Conservation (phyloP, 1,284 basidiomycete species). For the Sporisorium reilianum region DNA sequence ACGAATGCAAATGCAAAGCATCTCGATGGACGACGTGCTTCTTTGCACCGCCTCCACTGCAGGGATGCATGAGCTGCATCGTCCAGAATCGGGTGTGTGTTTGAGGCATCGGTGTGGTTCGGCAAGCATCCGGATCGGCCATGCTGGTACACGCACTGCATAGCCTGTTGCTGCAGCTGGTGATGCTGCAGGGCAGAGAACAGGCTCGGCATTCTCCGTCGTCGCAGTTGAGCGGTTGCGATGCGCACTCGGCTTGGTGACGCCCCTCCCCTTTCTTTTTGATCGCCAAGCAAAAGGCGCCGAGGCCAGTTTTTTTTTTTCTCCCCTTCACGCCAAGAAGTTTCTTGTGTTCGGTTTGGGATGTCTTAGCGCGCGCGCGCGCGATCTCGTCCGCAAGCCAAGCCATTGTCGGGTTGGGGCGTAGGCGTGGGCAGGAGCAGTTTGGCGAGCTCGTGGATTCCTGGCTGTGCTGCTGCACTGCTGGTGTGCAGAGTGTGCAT, state of each 20-base stretch:
- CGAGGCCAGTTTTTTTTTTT: neutral
- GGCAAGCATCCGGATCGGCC: neutral
- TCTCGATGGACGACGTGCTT: neutral
- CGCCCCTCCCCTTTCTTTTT: neutral
- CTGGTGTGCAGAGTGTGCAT: neutral
- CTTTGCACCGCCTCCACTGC: no score
- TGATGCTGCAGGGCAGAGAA: no score
- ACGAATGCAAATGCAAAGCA: neutral
- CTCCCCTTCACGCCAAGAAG: constrained; percentile 7
- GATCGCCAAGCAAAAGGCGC: neutral
- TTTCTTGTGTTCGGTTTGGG: neutral
- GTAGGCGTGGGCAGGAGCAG: no score
- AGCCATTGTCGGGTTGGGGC: neutral
- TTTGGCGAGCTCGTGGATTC: neutral
- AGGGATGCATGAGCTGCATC: no score
- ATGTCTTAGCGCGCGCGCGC: neutral
- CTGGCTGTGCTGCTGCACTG: constrained; percentile 3
- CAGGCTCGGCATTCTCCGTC: neutral
- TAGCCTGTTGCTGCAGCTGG: no score
- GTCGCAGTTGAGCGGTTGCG: neutral
- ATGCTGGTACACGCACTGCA: no score
- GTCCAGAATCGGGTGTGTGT: no score
- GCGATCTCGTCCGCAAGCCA: neutral
- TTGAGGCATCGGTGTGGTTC: neutral
- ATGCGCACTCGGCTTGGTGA: neutral